Percentiles rank a stretch among this genome's conserved stretches.
Evolutionary conservation across 345 rosid genomes (phyloP).

Genomic region (Ceriops tagal): DNA sequence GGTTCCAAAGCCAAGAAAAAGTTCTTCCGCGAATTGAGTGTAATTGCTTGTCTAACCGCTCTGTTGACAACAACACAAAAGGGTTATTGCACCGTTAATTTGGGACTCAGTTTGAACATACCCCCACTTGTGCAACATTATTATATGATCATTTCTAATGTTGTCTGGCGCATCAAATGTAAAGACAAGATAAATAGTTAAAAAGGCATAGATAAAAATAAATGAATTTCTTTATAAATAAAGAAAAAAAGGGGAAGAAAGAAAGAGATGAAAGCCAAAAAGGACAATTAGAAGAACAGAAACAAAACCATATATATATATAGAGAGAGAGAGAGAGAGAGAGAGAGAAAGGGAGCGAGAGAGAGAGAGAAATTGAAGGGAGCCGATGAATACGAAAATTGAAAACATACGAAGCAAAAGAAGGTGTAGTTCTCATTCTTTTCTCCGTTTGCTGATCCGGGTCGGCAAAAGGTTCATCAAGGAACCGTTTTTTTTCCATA

Average conservation of each 20-base stretch:
- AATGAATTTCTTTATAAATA: not conserved
- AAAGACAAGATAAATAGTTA: too few relatives aligned
- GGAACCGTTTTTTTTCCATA: constrained; percentile 68
- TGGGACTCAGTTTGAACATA: not conserved
- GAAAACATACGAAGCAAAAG: constrained; percentile 67
- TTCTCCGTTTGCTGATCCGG: constrained; percentile 47
- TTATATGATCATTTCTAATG: not conserved
- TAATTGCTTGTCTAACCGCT: constrained; percentile 49
- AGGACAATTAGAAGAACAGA: not conserved
- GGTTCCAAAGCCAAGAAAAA: constrained; percentile 70
- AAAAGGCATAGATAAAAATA: too few relatives aligned
- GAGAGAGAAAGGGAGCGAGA: not conserved
- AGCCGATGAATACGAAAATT: not conserved
- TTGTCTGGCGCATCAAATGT: not conserved
- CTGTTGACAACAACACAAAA: constrained; percentile 26
- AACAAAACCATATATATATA: not conserved
- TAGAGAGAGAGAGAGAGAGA: not conserved
- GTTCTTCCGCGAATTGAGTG: constrained; percentile 42
- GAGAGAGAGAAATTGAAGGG: not conserved
- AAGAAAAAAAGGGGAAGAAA: not conserved
- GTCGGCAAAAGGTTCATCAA: constrained; percentile 39
- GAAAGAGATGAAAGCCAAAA: not conserved
- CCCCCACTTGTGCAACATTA: not conserved
- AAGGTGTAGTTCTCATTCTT: constrained; percentile 44
- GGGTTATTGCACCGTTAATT: not conserved